phyloP scores from a whole-genome alignment of 805 yeast genomes.

The Sporopachydermia lactativora region DNA sequence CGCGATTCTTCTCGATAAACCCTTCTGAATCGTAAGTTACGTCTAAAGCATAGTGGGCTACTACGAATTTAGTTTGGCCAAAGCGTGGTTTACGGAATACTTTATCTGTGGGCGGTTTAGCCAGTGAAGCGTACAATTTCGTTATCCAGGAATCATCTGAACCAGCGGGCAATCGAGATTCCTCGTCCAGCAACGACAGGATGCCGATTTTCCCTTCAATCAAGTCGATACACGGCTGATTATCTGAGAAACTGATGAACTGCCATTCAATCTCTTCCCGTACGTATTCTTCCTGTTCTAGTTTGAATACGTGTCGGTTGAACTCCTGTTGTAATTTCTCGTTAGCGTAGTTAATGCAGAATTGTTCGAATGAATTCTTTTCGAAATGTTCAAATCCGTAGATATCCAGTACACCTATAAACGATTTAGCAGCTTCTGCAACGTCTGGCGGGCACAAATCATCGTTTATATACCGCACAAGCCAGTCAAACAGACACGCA shows the following conservation, averaged over 20 bases:
- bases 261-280: slow-evolving; percentile 93
- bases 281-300: slow-evolving; percentile 92
- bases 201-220: slow-evolving; percentile 86
- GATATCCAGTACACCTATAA: slow-evolving; percentile 94
- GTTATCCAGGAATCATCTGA: slow-evolving; percentile 85
- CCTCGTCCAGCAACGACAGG: slow-evolving; percentile 82
- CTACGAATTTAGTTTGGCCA: slow-evolving; percentile 82
- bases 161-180: slow-evolving; percentile 88
- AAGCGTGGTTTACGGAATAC: slow-evolving; percentile 89
- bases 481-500: slow-evolving; percentile 90
- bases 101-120: slow-evolving; percentile 57
- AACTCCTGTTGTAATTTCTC: slow-evolving; percentile 96
- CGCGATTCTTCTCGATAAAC: slow-evolving; percentile 92
- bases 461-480: slow-evolving; percentile 68
- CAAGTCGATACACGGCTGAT: slow-evolving; percentile 89
- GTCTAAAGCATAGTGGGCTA: slow-evolving; percentile 88
- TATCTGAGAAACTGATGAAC: slow-evolving; percentile 88
- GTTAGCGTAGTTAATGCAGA: slow-evolving; percentile 93
- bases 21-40: slow-evolving; percentile 89
- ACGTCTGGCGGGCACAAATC: slow-evolving; percentile 72
- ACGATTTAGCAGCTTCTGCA: slow-evolving; percentile 42
- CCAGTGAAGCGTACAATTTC: slow-evolving; percentile 76
- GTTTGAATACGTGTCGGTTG: slow-evolving; percentile 91
- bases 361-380: slow-evolving; percentile 89
- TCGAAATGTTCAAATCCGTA: slow-evolving; percentile 96